Evolutionary conservation across 2,329 filamentous ascomycete species (phyloP).

Genomic region (Neopestalotiopsis sp.): DNA sequence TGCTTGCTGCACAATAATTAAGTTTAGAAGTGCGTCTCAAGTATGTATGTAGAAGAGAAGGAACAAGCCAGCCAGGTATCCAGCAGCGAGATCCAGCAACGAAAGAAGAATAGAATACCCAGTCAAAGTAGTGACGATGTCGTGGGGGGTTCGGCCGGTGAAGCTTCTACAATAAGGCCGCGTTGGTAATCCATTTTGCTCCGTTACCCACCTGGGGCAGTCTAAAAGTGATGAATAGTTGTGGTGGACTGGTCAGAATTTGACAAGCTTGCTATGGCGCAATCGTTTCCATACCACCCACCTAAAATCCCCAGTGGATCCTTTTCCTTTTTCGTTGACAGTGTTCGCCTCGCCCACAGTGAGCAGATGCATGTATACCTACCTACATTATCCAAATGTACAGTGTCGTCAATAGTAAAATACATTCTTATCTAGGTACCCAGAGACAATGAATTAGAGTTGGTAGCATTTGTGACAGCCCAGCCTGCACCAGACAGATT

Average conservation of each 20-base stretch:
- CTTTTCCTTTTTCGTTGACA: not conserved
- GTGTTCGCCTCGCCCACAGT: not conserved
- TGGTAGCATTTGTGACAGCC: no score
- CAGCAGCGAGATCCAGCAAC: not conserved
- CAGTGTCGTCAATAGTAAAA: not conserved
- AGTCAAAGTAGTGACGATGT: not conserved
- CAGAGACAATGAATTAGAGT: not conserved
- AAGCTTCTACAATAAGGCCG: conserved; percentile 8
- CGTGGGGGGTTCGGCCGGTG: not conserved
- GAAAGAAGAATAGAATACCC: not conserved
- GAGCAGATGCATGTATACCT: not conserved
- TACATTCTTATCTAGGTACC: not conserved
- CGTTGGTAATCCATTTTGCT: conserved; percentile 10
- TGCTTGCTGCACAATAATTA: not conserved
- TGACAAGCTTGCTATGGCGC: conserved; percentile 30
- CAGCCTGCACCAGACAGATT: not conserved
- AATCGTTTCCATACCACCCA: conserved; percentile 29
- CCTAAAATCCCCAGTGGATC: conserved; percentile 18
- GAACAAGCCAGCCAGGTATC: not conserved
- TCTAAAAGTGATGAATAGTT: not conserved
- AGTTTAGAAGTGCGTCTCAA: not conserved
- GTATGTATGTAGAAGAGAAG: not conserved
- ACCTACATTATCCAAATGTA: not conserved
- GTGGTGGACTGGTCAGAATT: conserved; percentile 21
- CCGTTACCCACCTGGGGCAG: conserved; percentile 5